Conservation (phyloP, 495 filamentous ascomycete genomes). For the Trichoderma orchidacearum region DNA sequence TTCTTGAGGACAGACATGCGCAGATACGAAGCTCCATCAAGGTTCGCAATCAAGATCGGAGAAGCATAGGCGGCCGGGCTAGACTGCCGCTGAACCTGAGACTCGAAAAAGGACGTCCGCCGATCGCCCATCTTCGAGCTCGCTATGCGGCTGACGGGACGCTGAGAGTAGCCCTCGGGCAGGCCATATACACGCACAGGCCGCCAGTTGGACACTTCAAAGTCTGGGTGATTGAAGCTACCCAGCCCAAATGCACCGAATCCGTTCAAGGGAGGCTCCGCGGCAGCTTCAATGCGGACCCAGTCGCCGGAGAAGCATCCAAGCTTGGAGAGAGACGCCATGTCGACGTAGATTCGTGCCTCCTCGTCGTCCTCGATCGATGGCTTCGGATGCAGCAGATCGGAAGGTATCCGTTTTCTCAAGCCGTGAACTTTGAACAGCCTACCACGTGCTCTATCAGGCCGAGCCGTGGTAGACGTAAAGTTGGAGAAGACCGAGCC, state of each 20-base stretch:
- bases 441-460: slow-evolving; percentile 40
- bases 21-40: slow-evolving; percentile 63
- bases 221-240: slow-evolving; percentile 32
- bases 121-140: slow-evolving; percentile 35
- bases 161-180: slow-evolving; percentile 51
- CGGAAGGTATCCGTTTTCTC: slow-evolving; percentile 54
- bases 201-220: slow-evolving; percentile 44
- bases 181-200: slow-evolving; percentile 78
- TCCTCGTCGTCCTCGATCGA: slow-evolving; percentile 68
- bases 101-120: slow-evolving; percentile 40
- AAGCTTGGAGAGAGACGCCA: slow-evolving; percentile 68
- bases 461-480: slow-evolving; percentile 63
- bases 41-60: slow-evolving; percentile 72
- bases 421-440: slow-evolving; percentile 72
- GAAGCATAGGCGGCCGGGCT: slow-evolving; percentile 62
- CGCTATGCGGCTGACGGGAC: slow-evolving; percentile 36
- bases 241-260: slow-evolving; percentile 41
- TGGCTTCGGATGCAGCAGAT: slow-evolving; percentile 74
- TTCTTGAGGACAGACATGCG: slow-evolving; percentile 51
- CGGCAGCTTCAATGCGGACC: slow-evolving; percentile 69
- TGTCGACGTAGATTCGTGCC: slow-evolving; percentile 75
- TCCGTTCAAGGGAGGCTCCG: slow-evolving; percentile 48
- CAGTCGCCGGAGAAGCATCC: slow-evolving; percentile 97
- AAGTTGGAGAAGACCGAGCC: slow-evolving; percentile 77
- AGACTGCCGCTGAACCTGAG: slow-evolving; percentile 32